Base-by-base conservation (phyloP, 257 asterid species). In the Fraxinus cuspidata region DNA sequence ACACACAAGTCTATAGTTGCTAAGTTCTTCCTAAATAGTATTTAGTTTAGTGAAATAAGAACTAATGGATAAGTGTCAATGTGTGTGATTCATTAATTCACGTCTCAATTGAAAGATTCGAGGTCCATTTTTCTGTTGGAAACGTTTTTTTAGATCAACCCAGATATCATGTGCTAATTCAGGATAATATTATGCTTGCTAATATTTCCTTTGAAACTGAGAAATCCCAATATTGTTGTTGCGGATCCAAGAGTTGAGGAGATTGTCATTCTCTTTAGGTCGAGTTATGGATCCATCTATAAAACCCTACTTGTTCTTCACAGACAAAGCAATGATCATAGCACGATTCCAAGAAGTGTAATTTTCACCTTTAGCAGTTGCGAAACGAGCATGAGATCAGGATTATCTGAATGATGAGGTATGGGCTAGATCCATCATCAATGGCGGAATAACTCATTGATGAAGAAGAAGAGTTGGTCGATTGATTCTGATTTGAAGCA, bases 281-380 rank as follows among this genome's bases (percentile, higher is more conserved):
- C 7, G 5, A 34, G 11, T 15, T 7, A 70, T 70, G 23, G 51
- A 32, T 12, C 74, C 74, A 70, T 70, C 31, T 3, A 35, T 37
- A 35, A 70, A 70, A 2, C 74, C 74, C 13, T 35, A n/a, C 27
- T 70, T 35, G 27, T 70, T 70, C 74, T 70, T 70, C 25, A 19
- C 32, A 5, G 51, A 70, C 9, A 70, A 40, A 12, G 74, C 51
- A 70, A 35, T 70, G 9, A 16, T 37, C 74, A 35, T 70, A 3
- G 56, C 47, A 7, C 74, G 51, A 37, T 40, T 32, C 35, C 35
- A 32, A 32, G 35, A 32, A 32, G 35, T 32, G 35, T 4, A 32
- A 32, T 32, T 32, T 3, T 32, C 35, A 32, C 35, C 35, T 32
- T 32, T 32, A 32, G 35, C 35, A 3, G 34, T 5, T 70, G 51